A percentile compares a stretch with the other conserved stretches of the same genome.
These are phyloP conservation scores for Laetiporus sulphureus DNA, from an alignment of 1,284 basidiomycete genomes.

Conservation along the genomic window DNA sequence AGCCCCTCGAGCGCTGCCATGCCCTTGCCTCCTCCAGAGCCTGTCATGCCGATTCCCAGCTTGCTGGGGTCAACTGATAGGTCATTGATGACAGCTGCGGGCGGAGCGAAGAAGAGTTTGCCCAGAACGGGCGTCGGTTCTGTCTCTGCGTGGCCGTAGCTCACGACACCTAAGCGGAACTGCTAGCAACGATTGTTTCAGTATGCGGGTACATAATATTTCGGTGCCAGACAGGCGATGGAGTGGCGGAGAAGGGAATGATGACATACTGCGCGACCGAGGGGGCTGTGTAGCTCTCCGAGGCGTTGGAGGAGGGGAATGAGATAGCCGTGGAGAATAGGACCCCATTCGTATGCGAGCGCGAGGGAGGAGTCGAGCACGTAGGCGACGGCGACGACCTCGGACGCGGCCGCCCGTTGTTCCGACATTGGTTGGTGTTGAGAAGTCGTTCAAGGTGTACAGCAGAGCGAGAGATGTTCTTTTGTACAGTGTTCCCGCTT, in stretches of 20 bases:
- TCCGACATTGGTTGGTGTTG: too few species aligned
- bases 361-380: slow-evolving; percentile 59
- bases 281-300: slow-evolving; percentile 30
- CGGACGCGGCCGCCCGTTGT: too few species aligned
- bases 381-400: slow-evolving; percentile 43
- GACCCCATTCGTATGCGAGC: slow-evolving; percentile 48
- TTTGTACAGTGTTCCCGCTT: too few species aligned
- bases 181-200: slow-evolving; percentile 16
- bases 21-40: slow-evolving; percentile 41
- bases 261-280: neutral
- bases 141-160: slow-evolving; percentile 48
- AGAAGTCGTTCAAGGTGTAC: too few species aligned
- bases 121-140: slow-evolving; percentile 46
- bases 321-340: slow-evolving; percentile 43
- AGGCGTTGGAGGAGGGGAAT: slow-evolving; percentile 46
- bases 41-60: slow-evolving; percentile 51
- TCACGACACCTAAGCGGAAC: slow-evolving; percentile 50
- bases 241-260: neutral
- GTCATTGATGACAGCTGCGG: slow-evolving; percentile 32
- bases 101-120: slow-evolving; percentile 48
- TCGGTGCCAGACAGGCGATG: too few species aligned
- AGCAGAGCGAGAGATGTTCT: too few species aligned
- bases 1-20: slow-evolving; percentile 68
- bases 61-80: slow-evolving; percentile 40
- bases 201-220: too few species aligned